Evolutionary conservation across 306 rosid genomes (phyloP), one percentile per base, ranked within the genome.

Genomic region (Vigna reflexopilosa): DNA sequence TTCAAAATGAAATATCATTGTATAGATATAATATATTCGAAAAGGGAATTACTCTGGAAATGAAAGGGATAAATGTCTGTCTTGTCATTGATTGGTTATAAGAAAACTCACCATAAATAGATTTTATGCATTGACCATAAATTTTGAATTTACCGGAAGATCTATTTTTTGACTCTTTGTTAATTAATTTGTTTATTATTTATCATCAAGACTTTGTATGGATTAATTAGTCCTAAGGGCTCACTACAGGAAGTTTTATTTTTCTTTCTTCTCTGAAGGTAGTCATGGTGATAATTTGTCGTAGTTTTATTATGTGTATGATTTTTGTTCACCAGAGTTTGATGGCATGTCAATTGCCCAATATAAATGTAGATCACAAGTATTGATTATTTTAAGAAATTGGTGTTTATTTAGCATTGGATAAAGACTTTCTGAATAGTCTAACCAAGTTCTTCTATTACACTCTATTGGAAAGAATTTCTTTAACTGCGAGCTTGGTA

Each of bases 321-420:
- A 48, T 30, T 52, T 26, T 65, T 52, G 55, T 45, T 45, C 38
- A 51, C 45, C 38, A 7, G 47, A 61, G 9, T 20, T 30, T 28
- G 69, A 26, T 78, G 54, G 11, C n/a, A 45, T 32, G 77, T n/a
- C 63, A 9, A 40, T 20, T 72, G 5, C 55, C 51, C 30, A 30
- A 45, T 45, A 77, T 28, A 55, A 4, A 16, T 64, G 5, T 2
- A 9, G 12, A 56, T 7, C 16, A 0, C 7, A 17, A 66, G 61
- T 10, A 48, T 62, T 76, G 64, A 16, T 77, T 56, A 9, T 17
- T 17, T 61, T 57, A 9, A 22, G 57, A 26, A 78, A 50, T 28
- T 19, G 54, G 36, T 67, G 10, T 47, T 83, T 49, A 51, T 28
- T 68, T 55, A 14, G 48, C 67, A 14, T 54, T 72, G 32, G 72